These are phyloP conservation scores for Schizopora paradoxa DNA, from an alignment of 1,284 basidiomycete species.

Conservation along the genomic window DNA sequence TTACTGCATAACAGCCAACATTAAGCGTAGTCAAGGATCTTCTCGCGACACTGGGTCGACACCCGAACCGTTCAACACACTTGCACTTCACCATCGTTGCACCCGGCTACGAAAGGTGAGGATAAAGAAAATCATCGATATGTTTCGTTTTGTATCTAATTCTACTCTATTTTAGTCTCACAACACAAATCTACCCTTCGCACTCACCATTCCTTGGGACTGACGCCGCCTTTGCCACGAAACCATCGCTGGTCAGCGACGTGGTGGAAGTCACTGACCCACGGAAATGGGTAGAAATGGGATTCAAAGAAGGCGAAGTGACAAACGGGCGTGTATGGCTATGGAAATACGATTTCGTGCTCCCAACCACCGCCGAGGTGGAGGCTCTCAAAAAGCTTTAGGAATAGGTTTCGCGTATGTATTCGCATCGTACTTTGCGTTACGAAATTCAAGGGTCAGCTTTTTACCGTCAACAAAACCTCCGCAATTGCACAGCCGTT, in stretches of 20 bases:
- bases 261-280: constrained; percentile 30
- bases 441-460: too few relatives aligned
- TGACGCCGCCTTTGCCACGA: constrained; percentile 39
- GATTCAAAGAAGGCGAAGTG: constrained; percentile 31
- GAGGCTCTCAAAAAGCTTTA: constrained; percentile 27
- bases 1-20: constrained; percentile 31
- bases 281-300: constrained; percentile 28
- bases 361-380: constrained; percentile 31
- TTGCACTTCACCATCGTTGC: constrained; percentile 34
- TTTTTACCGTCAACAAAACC: too few relatives aligned
- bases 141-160: background rate
- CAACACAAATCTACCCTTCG: constrained; percentile 36
- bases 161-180: constrained; percentile 24
- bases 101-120: constrained; percentile 35
- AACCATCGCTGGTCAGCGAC: constrained; percentile 34
- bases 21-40: constrained; percentile 35
- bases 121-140: background rate
- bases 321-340: constrained; percentile 28
- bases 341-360: constrained; percentile 34
- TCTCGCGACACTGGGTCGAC: constrained; percentile 32
- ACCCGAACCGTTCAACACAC: constrained; percentile 37
- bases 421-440: too few relatives aligned
- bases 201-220: constrained; percentile 38
- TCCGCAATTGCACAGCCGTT: too few relatives aligned
- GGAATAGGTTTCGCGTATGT: too few relatives aligned